Evolutionary conservation across 2,329 filamentous ascomycete genomes (phyloP), one percentile per base, ranked within the genome.

Genomic region (Epichloe coenophiala): DNA sequence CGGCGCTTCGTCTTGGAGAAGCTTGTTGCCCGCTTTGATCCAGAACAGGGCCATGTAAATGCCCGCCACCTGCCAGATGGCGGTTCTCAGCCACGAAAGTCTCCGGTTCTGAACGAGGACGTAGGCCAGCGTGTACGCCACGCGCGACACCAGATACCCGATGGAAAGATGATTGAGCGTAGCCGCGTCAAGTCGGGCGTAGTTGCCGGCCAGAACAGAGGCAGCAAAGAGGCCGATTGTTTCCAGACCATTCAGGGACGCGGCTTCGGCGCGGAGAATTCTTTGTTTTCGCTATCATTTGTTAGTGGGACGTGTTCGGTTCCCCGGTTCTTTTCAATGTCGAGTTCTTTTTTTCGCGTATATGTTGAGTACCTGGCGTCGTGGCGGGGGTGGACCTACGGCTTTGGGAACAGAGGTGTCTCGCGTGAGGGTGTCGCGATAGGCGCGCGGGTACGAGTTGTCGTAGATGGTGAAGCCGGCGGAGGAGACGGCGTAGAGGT

Each of bases 211-310:
- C 33, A 69, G 63, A 21, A 77, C 65, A 39, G 62, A 66, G 2
- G 67, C 67, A 17, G 71, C 66, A 58, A 65, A 73, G 54, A 71
- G 58, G 44, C 69, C 69, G 11, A 75, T 55, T 5, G 68, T 71
- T 60, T 75, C 71, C 53, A 71, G 64, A 53, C 63, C 68, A 56
- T 75, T 75, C 44, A 61, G 58, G 11, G 63, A 57, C 4, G 73
- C 71, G 19, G 76, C 73, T 58, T 83, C 74, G 31, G 73, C 69
- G 47, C 77, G 72, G 41, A 79, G 61, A 36, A 76, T 68, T 48
- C 71, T 70, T 58, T 78, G 79, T 59, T 83, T 77, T 31, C 68
- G 70, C 61, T 77, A 54, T 2, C 13, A 8, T 21, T 4, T 13
- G 27, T 43, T 37, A 33, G 41, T 31, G 2, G 21, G 21, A 21